phyloP scores from a whole-genome alignment of 192 early-diverging fungal genomes.

The Gamsiella multidivaricata region DNA sequence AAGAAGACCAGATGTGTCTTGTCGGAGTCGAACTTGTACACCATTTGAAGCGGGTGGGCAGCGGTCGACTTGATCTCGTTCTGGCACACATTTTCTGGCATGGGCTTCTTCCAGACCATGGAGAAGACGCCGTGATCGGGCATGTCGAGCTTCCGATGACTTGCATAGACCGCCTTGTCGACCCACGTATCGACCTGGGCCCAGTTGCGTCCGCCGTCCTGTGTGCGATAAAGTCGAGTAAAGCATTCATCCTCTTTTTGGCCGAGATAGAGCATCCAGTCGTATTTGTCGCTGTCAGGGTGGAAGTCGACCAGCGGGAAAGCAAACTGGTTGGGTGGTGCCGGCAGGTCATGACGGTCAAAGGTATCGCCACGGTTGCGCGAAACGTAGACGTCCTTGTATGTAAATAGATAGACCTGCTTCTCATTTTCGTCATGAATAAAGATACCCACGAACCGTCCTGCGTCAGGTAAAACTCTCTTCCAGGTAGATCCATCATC shows the following conservation, averaged over 20 bases:
- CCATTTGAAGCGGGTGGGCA: constrained; percentile 78
- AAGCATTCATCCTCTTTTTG: constrained; percentile 70
- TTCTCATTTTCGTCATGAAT: constrained; percentile 77
- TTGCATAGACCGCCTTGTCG: constrained; percentile 87
- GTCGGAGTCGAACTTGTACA: constrained; percentile 57
- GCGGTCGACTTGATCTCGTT: constrained; percentile 59
- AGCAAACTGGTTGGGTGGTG: constrained; percentile 72
- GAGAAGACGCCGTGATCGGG: constrained; percentile 74
- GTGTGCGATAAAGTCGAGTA: constrained; percentile 77
- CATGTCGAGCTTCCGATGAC: constrained; percentile 63
- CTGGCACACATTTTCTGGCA: constrained; percentile 65
- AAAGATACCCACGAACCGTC: constrained; percentile 64
- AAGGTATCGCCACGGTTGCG: constrained; percentile 70
- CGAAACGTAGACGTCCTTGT: constrained; percentile 62
- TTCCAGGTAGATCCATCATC: constrained; percentile 86
- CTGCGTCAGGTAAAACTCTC: constrained; percentile 60
- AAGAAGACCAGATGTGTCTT: constrained; percentile 59
- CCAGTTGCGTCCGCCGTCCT: constrained; percentile 81
- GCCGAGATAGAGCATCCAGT: constrained; percentile 90
- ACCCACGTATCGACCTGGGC: constrained; percentile 81
- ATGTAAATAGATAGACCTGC: constrained; percentile 74
- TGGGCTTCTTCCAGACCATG: constrained; percentile 47
- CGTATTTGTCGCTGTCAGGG: constrained; percentile 72
- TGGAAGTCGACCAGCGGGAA: constrained; percentile 89
- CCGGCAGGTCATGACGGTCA: constrained; percentile 62